Conservation (phyloP, 1,284 basidiomycete genomes). For the Cyathus olla region DNA sequence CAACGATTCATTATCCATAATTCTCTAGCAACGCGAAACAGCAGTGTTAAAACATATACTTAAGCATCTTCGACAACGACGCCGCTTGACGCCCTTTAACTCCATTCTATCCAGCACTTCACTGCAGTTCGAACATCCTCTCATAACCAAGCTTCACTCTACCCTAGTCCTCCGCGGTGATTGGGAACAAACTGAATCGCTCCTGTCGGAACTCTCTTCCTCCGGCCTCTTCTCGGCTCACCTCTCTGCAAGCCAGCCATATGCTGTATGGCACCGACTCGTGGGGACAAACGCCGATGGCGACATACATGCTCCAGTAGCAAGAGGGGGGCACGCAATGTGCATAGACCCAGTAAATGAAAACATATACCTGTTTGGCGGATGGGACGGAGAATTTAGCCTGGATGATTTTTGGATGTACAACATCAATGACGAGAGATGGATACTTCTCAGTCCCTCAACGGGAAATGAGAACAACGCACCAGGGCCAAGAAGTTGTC, state of each 20-base stretch:
- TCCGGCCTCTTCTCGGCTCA: conserved; percentile 70
- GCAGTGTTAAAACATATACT: conserved; percentile 75
- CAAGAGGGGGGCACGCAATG: conserved; percentile 86
- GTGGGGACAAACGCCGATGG: conserved; percentile 69
- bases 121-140: conserved; percentile 76
- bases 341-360: conserved; percentile 77
- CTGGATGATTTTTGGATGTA: conserved; percentile 88
- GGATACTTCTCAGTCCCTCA: conserved; percentile 70
- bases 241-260: conserved; percentile 65
- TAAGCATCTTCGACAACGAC: conserved; percentile 84
- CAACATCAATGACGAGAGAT: conserved; percentile 68
- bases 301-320: conserved; percentile 59
- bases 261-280: conserved; percentile 68
- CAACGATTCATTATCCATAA: conserved; percentile 7
- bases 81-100: conserved; percentile 76
- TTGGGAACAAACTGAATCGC: conserved; percentile 69
- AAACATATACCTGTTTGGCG: conserved; percentile 83
- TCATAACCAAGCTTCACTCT: conserved; percentile 75
- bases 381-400: conserved; percentile 81
- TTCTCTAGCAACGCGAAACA: conserved; percentile 70
- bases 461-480: conserved; percentile 71
- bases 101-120: conserved; percentile 68
- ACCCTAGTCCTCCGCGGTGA: conserved; percentile 75
- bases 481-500: conserved; percentile 81
- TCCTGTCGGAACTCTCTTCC: conserved; percentile 61